Percentiles rank a stretch among this genome's conserved stretches.
phyloP scores from a whole-genome alignment of 768 basidiomycete genomes.

The Hysterangium stoloniferum region DNA sequence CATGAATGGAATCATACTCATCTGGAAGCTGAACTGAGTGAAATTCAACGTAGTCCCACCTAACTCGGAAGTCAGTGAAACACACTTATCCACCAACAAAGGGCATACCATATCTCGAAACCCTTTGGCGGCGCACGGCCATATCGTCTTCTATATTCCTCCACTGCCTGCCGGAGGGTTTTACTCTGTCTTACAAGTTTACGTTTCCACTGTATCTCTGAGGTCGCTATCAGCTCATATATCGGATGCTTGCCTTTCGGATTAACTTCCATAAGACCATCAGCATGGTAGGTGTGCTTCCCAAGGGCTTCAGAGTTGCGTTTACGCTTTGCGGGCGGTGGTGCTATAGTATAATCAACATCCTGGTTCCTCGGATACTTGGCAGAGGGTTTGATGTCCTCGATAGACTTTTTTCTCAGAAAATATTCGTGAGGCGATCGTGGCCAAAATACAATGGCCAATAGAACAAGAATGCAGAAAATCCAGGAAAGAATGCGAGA shows the following conservation, averaged over 20 bases:
- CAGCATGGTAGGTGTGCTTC: slow-evolving; percentile 21
- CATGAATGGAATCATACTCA: slow-evolving; percentile 46
- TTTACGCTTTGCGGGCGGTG: background rate
- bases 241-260: slow-evolving; percentile 36
- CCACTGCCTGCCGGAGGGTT: slow-evolving; percentile 31
- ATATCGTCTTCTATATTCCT: slow-evolving; percentile 33
- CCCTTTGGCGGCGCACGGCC: slow-evolving; percentile 33
- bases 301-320: slow-evolving; percentile 18
- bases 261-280: slow-evolving; percentile 32
- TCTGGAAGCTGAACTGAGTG: slow-evolving; percentile 43
- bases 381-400: background rate
- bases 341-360: too few species aligned
- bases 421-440: background rate
- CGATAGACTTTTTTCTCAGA: background rate
- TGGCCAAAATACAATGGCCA: background rate
- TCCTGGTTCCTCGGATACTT: background rate
- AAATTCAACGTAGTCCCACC: slow-evolving; percentile 40
- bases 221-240: slow-evolving; percentile 32
- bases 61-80: slow-evolving; percentile 4
- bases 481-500: background rate
- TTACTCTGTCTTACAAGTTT: slow-evolving; percentile 31
- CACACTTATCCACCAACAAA: background rate
- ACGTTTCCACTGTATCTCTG: slow-evolving; percentile 32
- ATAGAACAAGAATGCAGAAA: background rate
- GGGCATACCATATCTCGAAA: slow-evolving; percentile 38